Evolutionary conservation across 441 rosid species (phyloP).

Genomic region (Pelargonium cotyledonis): DNA sequence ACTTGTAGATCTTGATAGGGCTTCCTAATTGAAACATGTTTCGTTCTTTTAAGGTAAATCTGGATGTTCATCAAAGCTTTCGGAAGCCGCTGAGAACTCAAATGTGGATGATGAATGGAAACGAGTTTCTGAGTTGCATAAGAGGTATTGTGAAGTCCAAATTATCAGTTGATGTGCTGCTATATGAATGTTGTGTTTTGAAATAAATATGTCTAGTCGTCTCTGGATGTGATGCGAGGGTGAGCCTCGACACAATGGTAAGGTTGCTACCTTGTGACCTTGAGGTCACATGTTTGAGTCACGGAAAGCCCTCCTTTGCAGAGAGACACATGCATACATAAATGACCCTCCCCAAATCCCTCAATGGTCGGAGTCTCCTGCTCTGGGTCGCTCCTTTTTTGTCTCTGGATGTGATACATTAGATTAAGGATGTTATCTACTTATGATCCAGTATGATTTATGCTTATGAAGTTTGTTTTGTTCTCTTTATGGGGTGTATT

Average conservation of each 20-base stretch:
- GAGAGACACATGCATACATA: no score
- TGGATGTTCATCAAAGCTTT: constrained; percentile 26
- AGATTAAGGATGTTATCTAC: not conserved
- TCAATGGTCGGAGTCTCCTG: no score
- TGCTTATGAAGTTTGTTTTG: not conserved
- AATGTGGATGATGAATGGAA: constrained; percentile 65
- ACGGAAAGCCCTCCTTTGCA: no score
- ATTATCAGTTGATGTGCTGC: not conserved
- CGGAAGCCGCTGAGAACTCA: constrained; percentile 29
- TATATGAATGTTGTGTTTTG: not conserved
- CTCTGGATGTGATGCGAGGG: not conserved
- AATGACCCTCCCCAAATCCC: no score
- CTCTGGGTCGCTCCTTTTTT: not conserved
- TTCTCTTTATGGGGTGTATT: not conserved
- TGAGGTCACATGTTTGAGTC: no score
- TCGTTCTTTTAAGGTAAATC: constrained; percentile 27
- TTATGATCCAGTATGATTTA: not conserved
- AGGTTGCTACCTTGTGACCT: no score
- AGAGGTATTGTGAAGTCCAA: constrained; percentile 37
- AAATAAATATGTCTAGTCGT: not conserved
- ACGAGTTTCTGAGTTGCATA: constrained; percentile 48
- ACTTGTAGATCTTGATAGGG: not conserved
- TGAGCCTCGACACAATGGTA: no score
- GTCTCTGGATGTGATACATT: not conserved
- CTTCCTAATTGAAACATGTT: constrained; percentile 2